phyloP scores from a whole-genome alignment of 1,139 yeast genomes.

The Chernovozyma sophiae-reginae region DNA sequence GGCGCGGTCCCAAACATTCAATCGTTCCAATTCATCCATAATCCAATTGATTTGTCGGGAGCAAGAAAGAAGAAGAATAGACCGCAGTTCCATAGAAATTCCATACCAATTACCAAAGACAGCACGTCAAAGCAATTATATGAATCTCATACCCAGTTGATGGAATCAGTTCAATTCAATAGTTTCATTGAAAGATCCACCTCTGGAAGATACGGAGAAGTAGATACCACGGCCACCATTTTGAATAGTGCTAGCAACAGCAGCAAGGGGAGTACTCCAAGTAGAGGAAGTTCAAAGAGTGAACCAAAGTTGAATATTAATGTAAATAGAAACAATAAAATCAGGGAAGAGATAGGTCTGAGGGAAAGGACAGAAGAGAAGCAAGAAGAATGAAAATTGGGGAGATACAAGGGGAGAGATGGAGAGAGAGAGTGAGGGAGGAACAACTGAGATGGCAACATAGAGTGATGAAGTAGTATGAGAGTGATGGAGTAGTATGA shows the following conservation, averaged over 20 bases:
- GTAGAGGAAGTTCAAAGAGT: constrained; percentile 6
- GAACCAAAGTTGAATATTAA: too few species aligned
- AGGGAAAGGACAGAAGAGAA: too few species aligned
- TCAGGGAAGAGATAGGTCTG: too few species aligned
- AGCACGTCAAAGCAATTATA: constrained; percentile 17
- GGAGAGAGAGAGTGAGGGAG: too few species aligned
- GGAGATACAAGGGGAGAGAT: too few species aligned
- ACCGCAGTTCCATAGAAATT: constrained; percentile 1
- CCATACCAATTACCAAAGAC: constrained; percentile 11
- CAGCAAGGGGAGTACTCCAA: constrained; percentile 13
- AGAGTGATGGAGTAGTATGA: too few species aligned
- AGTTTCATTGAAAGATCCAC: constrained; percentile 14
- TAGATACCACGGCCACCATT: constrained; percentile 20
- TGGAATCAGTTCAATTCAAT: constrained; percentile 21
- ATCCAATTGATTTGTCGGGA: neutral
- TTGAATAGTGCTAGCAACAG: constrained; percentile 20
- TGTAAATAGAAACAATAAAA: too few species aligned
- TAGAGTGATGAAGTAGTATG: too few species aligned
- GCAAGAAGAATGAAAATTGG: too few species aligned
- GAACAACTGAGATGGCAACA: too few species aligned
- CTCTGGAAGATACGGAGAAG: constrained; percentile 26
- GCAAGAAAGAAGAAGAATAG: neutral
- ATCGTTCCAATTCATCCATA: too few species aligned
- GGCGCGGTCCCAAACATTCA: too few species aligned
- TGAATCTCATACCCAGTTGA: constrained; percentile 20